A percentile compares a stretch with the other conserved stretches of the same genome.
Conservation (phyloP, 768 basidiomycete genomes). For the Clathrus columnatus region DNA sequence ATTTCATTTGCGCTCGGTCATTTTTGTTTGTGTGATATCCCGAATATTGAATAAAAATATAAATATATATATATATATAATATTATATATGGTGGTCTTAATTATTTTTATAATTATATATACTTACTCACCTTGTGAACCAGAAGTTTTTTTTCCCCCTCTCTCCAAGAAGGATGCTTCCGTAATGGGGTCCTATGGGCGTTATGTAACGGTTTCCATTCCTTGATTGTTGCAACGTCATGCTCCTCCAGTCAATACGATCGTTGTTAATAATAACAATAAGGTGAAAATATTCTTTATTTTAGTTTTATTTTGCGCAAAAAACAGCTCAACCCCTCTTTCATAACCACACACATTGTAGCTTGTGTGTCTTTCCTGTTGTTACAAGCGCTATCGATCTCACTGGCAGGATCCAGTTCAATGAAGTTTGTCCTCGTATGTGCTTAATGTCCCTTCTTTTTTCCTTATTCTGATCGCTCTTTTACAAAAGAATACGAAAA, state of each 20-base stretch:
- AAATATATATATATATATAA: neutral
- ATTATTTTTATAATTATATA: neutral
- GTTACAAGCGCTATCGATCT: slow-evolving; percentile 42
- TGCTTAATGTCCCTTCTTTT: neutral
- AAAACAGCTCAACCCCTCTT: neutral
- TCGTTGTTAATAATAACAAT: neutral
- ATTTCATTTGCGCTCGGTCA: neutral
- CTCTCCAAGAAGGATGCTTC: neutral
- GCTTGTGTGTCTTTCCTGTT: slow-evolving; percentile 14
- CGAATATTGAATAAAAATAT: too few relatives aligned
- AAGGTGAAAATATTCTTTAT: neutral
- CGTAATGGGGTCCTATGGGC: neutral
- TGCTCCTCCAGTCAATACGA: neutral
- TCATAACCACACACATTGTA: neutral
- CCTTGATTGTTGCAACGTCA: neutral
- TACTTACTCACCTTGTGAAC: too few relatives aligned
- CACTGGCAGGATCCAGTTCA: slow-evolving; percentile 58
- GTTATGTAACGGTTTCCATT: neutral
- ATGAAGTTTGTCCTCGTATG: slow-evolving; percentile 56
- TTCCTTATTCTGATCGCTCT: slow-evolving; percentile 9
- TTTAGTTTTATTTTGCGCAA: neutral
- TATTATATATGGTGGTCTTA: neutral
- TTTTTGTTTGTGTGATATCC: neutral
- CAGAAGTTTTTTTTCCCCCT: neutral
- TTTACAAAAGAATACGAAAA: slow-evolving; percentile 13